Conservation (phyloP, 176 grass and related monocot genomes). For the Microstegium vimineum region DNA sequence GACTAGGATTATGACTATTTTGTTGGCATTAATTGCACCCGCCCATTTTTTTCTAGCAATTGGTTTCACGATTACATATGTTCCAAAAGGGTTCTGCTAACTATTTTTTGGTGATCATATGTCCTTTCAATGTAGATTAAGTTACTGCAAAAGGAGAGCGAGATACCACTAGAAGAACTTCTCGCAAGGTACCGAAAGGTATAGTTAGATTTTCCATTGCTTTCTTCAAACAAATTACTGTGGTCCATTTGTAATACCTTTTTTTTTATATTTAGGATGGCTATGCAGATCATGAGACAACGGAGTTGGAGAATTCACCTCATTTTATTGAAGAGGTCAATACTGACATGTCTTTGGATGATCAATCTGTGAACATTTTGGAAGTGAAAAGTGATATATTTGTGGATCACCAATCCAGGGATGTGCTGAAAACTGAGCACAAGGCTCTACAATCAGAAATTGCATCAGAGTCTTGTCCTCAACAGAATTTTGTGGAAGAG, state of each 20-base stretch:
- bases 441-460: constrained; percentile 20
- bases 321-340: constrained; percentile 46
- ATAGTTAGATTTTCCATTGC: constrained; percentile 22
- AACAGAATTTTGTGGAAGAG: constrained; percentile 35
- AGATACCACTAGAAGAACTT: constrained; percentile 88
- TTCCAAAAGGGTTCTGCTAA: neutral
- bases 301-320: constrained; percentile 59
- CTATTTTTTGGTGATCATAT: constrained; percentile 25
- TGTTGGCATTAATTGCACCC: too few species aligned
- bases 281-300: constrained; percentile 50
- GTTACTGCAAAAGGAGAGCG: constrained; percentile 88
- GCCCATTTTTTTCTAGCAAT: neutral
- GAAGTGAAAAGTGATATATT: constrained; percentile 30
- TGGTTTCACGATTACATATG: constrained; percentile 5
- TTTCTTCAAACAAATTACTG: constrained; percentile 5
- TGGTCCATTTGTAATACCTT: constrained; percentile 31
- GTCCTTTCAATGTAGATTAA: constrained; percentile 58
- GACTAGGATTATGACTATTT: neutral
- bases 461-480: constrained; percentile 14
- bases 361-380: constrained; percentile 25
- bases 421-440: constrained; percentile 19
- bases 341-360: constrained; percentile 34
- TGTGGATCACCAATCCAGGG: constrained; percentile 28
- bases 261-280: constrained; percentile 76
- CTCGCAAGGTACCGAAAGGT: constrained; percentile 91